A percentile compares a stretch with the other conserved stretches of the same genome.
Conservation (phyloP, 176 grass and related monocot species). For the Oryza longistaminata region DNA sequence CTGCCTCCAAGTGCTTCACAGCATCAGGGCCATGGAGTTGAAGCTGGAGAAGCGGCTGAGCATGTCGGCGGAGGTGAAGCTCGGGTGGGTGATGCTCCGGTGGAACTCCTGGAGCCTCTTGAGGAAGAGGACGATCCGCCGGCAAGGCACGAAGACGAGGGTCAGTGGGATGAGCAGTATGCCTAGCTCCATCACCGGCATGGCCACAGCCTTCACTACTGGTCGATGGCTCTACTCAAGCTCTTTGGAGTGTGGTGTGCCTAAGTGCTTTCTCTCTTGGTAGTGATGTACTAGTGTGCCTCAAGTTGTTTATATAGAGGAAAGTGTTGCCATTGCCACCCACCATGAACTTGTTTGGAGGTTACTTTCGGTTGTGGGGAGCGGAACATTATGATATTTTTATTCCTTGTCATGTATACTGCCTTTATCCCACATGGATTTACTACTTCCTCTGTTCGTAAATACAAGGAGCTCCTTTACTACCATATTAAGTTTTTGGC, state of each 20-base stretch:
- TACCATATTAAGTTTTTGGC: too few relatives aligned
- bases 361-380: background rate
- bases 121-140: slow-evolving; percentile 66
- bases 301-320: background rate
- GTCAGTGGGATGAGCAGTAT: slow-evolving; percentile 78
- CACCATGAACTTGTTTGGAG: background rate
- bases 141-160: slow-evolving; percentile 65
- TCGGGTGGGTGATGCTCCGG: slow-evolving; percentile 36
- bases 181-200: slow-evolving; percentile 66
- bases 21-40: slow-evolving; percentile 72
- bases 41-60: slow-evolving; percentile 59
- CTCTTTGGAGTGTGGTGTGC: background rate
- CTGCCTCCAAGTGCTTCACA: slow-evolving; percentile 22
- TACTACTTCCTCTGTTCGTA: too few relatives aligned
- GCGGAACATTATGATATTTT: background rate
- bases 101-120: slow-evolving; percentile 56
- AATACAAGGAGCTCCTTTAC: too few relatives aligned
- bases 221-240: background rate
- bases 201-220: background rate
- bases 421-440: too few relatives aligned
- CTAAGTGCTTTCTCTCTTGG: slow-evolving; percentile 18
- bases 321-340: background rate
- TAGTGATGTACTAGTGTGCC: background rate
- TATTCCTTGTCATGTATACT: too few relatives aligned
- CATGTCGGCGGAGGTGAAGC: slow-evolving; percentile 40